phyloP scores from a whole-genome alignment of 2,329 filamentous ascomycete species.

The Periconia digitata region DNA sequence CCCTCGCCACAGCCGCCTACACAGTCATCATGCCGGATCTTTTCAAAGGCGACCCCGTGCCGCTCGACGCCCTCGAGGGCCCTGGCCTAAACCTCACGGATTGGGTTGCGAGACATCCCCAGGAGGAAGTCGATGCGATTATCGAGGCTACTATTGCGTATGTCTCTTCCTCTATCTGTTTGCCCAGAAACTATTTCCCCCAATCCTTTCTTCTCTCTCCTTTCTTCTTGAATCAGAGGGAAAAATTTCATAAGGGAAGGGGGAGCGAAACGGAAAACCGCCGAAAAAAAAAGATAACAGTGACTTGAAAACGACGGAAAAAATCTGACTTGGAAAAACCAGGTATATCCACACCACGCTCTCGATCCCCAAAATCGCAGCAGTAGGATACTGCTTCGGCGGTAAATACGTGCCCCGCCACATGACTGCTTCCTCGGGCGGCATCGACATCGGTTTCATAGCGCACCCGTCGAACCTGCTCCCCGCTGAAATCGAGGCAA shows the following conservation, averaged over 20 bases:
- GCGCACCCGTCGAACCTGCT: conserved; percentile 72
- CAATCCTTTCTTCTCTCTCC: too few relatives aligned
- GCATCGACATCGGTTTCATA: conserved; percentile 65
- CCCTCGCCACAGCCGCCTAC: conserved; percentile 32
- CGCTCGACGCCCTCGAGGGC: conserved; percentile 30
- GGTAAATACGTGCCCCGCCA: conserved; percentile 73
- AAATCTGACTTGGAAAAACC: too few relatives aligned
- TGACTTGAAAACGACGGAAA: too few relatives aligned
- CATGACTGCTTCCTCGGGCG: conserved; percentile 49
- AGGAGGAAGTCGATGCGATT: conserved; percentile 50
- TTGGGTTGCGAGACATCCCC: conserved; percentile 50
- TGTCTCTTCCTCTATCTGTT: conserved; percentile 40
- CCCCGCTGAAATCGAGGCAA: conserved; percentile 64
- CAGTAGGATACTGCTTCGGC: conserved; percentile 73
- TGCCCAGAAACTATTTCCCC: too few relatives aligned
- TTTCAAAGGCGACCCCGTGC: conserved; percentile 36
- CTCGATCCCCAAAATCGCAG: conserved; percentile 51
- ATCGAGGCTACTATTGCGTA: conserved; percentile 57
- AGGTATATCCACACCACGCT: background rate
- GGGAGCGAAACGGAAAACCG: conserved; percentile 53
- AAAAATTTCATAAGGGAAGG: too few relatives aligned
- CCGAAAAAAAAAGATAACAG: too few relatives aligned
- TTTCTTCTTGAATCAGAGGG: too few relatives aligned
- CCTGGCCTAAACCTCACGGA: conserved; percentile 35
- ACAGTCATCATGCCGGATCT: conserved; percentile 37